phyloP scores from a whole-genome alignment of 441 rosid genomes.

The Heliophila coronopifolia region DNA sequence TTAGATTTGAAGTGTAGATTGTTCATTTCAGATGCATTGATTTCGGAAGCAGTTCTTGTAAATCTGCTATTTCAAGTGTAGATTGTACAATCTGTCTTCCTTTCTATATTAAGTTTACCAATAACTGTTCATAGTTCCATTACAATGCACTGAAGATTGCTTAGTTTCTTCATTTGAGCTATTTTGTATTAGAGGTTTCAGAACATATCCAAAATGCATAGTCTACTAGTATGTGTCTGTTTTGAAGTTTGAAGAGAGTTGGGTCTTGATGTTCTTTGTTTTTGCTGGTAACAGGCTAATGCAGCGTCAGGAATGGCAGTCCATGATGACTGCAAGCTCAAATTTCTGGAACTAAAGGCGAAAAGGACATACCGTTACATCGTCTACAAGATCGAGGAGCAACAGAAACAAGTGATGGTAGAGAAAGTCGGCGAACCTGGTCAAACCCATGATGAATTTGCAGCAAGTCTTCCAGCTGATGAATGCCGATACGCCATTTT shows the following conservation, averaged over 20 bases:
- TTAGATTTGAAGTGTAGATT: neutral
- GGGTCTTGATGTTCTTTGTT: neutral
- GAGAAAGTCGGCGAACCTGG: conserved; percentile 50
- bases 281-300: conserved; percentile 38
- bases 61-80: too few species aligned
- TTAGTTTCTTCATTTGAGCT: neutral
- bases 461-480: conserved; percentile 51
- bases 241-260: conserved; percentile 3
- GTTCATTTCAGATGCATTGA: conserved; percentile 4
- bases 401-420: conserved; percentile 52
- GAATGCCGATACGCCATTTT: conserved; percentile 55
- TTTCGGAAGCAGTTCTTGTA: too few species aligned
- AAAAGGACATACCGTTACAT: conserved; percentile 51
- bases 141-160: neutral
- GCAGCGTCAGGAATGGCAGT: conserved; percentile 67
- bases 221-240: neutral
- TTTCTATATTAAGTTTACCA: neutral
- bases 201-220: neutral
- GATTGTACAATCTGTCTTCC: neutral
- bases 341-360: conserved; percentile 49
- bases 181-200: neutral
- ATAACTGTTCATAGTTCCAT: conserved; percentile 4
- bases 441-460: conserved; percentile 39
- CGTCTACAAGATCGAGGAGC: conserved; percentile 49
- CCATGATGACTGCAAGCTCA: conserved; percentile 60